These are phyloP conservation scores for Boletellus sp. DNA, from an alignment of 768 basidiomycete genomes.

Conservation along the genomic window DNA sequence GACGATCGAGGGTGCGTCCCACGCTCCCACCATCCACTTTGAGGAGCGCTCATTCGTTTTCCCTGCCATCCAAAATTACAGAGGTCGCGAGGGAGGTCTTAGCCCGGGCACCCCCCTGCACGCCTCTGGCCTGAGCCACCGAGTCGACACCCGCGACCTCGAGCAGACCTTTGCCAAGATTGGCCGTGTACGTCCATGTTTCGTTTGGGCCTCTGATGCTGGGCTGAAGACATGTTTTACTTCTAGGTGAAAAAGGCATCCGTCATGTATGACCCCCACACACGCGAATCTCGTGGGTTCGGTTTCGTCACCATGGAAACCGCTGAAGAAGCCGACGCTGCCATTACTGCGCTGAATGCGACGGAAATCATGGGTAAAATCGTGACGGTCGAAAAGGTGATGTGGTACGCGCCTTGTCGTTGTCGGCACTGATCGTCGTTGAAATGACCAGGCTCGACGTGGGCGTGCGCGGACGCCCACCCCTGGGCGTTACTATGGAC, in stretches of 20 bases:
- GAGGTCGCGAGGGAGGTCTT: constrained; percentile 31
- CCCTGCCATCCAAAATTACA: neutral
- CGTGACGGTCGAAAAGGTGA: constrained; percentile 84
- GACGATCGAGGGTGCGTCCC: constrained; percentile 53
- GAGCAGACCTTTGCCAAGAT: constrained; percentile 86
- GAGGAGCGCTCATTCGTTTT: neutral
- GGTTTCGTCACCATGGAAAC: constrained; percentile 90
- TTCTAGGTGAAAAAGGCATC: constrained; percentile 57
- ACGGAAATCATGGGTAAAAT: constrained; percentile 86
- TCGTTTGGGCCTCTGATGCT: neutral
- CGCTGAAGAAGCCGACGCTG: constrained; percentile 86
- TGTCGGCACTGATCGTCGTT: constrained; percentile 5
- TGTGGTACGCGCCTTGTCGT: neutral
- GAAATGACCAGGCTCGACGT: constrained; percentile 66
- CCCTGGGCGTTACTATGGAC: constrained; percentile 92
- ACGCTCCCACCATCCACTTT: neutral
- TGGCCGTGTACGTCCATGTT: constrained; percentile 60
- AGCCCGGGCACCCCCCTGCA: constrained; percentile 70
- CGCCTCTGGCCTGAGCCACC: constrained; percentile 55
- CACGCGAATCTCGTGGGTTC: constrained; percentile 70
- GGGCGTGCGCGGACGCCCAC: constrained; percentile 90
- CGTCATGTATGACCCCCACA: constrained; percentile 70
- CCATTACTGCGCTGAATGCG: constrained; percentile 77
- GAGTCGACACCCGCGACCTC: constrained; percentile 78
- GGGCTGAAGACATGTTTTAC: constrained; percentile 4